Percentiles rank a stretch among this genome's conserved stretches.
Evolutionary conservation across 2,329 filamentous ascomycete genomes (phyloP).

Genomic region (Aureobasidium sp.): DNA sequence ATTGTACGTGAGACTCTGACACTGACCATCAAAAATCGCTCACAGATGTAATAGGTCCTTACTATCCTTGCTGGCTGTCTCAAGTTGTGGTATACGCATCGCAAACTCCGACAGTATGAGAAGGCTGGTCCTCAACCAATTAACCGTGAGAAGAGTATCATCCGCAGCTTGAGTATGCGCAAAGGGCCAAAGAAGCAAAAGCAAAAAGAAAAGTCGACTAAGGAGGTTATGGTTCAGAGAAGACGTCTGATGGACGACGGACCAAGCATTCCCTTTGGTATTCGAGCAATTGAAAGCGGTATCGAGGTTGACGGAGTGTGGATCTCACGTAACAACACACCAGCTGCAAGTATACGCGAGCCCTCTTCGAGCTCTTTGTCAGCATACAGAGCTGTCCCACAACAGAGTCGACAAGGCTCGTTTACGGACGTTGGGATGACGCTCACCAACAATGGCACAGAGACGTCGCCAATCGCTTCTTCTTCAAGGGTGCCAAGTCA

Average conservation of each 20-base stretch:
- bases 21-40: neutral
- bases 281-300: constrained; percentile 75
- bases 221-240: constrained; percentile 22
- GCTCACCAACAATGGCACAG: constrained; percentile 3
- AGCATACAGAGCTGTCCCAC: constrained; percentile 13
- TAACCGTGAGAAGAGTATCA: constrained; percentile 15
- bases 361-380: constrained; percentile 13
- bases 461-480: constrained; percentile 3
- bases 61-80: constrained; percentile 60
- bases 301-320: constrained; percentile 75
- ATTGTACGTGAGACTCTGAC: constrained; percentile 44
- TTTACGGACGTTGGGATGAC: neutral
- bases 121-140: constrained; percentile 2
- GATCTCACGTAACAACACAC: constrained; percentile 39
- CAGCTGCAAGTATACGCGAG: constrained; percentile 21
- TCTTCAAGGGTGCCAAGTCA: neutral
- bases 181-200: constrained; percentile 26
- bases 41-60: constrained; percentile 34
- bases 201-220: constrained; percentile 17
- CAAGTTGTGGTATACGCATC: constrained; percentile 48
- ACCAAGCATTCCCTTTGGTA: constrained; percentile 72
- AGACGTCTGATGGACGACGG: constrained; percentile 36
- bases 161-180: constrained; percentile 13
- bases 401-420: constrained; percentile 7
- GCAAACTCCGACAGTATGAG: constrained; percentile 24